Base-by-base conservation (phyloP, 768 basidiomycete genomes). In the Lactarius hengduanensis region DNA sequence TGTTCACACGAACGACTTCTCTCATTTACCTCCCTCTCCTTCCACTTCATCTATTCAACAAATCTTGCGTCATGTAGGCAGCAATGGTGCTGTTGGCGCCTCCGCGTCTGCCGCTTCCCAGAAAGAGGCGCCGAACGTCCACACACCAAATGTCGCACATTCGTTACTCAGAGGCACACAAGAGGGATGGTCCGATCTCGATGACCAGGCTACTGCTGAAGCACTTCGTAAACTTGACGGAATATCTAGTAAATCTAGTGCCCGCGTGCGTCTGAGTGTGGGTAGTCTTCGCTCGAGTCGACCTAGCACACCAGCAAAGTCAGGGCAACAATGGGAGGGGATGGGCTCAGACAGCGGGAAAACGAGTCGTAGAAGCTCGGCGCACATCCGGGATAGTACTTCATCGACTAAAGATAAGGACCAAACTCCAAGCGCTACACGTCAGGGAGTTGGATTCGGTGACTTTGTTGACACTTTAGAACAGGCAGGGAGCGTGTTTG, bases 141-240 rank as follows among this genome's bases (percentile, higher is more conserved):
- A 84, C 70, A 78, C 87, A 43, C 79, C 88, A 6, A 90, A 83
- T 73, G 91, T 94, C 56, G 92, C 90, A 0, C 92, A 95, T 73
- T 93, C 92, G 1, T 79, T 94, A 62, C 82, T 94, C 30, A 86
- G 91, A 70, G 93, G 93, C 13, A 93, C 90, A 7, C 92, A 94
- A 74, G 89, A 93, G 75, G 93, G 93, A 32, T 94, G 92, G 92
- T 89, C 89, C 18, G 91, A 86, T 67, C 82, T 94, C 72, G 90
- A 93, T 72, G 93, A 96, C 73, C 88, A 92, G 71, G 89, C 89
- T 18, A 95, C 96, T 8, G 91, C 86, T 8, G 95, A 96, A 72
- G 93, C 94, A 10, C 80, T 99, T 41, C 86, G 95, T 62, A 97
- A 96, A 77, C 78, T 99, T 30, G 96, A 99, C 72, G 96, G 96